Evolutionary conservation across 2,329 filamentous ascomycete genomes (phyloP), one percentile per base, ranked within the genome.

Genomic region (Aspergillus neotritici): DNA sequence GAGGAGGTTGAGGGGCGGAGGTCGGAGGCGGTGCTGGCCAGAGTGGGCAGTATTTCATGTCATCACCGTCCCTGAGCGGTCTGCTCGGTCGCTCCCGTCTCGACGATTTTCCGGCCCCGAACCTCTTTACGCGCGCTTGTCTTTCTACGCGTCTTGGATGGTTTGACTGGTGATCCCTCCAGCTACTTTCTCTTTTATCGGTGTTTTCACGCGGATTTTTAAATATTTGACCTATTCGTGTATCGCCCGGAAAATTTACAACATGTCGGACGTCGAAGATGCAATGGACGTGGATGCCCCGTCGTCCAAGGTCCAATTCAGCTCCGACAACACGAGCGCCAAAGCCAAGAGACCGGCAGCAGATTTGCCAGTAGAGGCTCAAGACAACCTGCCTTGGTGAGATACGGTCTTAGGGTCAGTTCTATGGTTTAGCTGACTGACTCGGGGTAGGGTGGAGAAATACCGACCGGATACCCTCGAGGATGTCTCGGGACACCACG

Each of bases 401-500:
- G 15, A 7, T 15, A 11, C 4, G 4, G 7, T 44, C 29, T 5
- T 11, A 8, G 15, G 29, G 16, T 21, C n/a, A 6, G 6, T 21
- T 6, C 12, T 1, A 21, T 28, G 5, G 5, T 10, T 11, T 13
- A 7, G 9, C 45, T 56, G 37, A 47, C 40, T 54, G 39, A 56
- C 51, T 42, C 46, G 36, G 35, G 9, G 2, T 47, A 89, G 86
- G 90, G 89, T 98, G 7, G 93, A 98, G 64, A 98, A 98, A 62
- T 98, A 97, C 69, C 82, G 93, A 41, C 93, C 93, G 13, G 83
- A 83, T 49, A 88, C 86, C 2, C 80, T 98, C 35, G 81, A 84
- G 55, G 93, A 98, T 67, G 93, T 98, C 45, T 94, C 89, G 3
- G 93, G 93, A 14, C 93, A 98, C 67, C 86, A 96, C 63, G 93